Base-by-base conservation (phyloP, 345 rosid species). In the Zanthoxylum bungeanum region DNA sequence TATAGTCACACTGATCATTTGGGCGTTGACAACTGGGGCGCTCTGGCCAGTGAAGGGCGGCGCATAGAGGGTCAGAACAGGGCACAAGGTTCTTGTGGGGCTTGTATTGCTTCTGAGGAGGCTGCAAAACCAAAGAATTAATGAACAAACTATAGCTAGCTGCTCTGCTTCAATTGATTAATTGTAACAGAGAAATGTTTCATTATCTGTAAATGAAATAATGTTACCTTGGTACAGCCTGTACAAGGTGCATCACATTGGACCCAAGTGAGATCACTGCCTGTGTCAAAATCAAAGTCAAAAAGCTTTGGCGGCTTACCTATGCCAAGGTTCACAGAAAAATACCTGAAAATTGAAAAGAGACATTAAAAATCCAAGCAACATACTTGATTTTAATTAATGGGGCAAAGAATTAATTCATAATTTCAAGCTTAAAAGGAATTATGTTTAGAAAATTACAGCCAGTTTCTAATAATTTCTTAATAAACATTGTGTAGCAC, bases 211-310 rank as follows among this genome's bases (percentile, higher is more conserved):
- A 19, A n/a, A 2, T 50, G 53, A 9, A 21, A 50, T 19, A 11
- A 57, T 16, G 36, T 14, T 57, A 28, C 61, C 61, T 57, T 57
- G 36, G 64, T 60, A 44, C 46, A 34, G 0, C 64, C 27, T 3
- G 16, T 19, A 60, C 64, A 34, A 9, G 64, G 64, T n/a, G 46
- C 64, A 36, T 60, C 44, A 4, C 64, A 60, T 60, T 60, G 64
- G 11, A 60, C 44, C 64, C 64, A 60, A 60, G 64, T 34, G 27
- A 60, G 17, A 33, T 60, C 64, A 36, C 64, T 60, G 25, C 44
- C 44, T 4, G 64, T 60, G 42, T 60, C 64, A 60, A 60, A 33
- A 21, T 60, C 44, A 0, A 60, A 60, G 24, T 34, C 46, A 60
- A 60, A 60, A 34, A 8, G 44, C 21, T 60, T 60, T 0, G 28